phyloP scores from a whole-genome alignment of 805 yeast species.

The Tetrapisispora arboricola region DNA sequence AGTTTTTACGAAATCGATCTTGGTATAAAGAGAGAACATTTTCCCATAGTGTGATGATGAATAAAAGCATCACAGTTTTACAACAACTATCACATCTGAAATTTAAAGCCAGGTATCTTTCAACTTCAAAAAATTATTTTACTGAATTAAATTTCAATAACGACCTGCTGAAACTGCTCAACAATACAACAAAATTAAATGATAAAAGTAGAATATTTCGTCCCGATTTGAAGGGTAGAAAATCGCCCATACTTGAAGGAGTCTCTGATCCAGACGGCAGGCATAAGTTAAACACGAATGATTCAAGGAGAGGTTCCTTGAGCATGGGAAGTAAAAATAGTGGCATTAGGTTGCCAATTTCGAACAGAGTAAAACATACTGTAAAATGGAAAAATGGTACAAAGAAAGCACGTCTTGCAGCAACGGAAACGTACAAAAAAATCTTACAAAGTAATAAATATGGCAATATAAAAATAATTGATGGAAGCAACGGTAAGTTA shows the following conservation, averaged over 20 bases:
- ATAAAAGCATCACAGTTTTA: no score
- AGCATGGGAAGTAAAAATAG: background rate
- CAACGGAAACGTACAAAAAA: slow-evolving; percentile 13
- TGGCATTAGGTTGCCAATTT: background rate
- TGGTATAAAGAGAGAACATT: no score
- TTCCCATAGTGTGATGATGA: no score
- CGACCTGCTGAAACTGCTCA: background rate
- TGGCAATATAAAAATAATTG: slow-evolving; percentile 19
- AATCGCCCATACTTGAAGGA: background rate
- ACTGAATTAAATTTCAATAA: background rate
- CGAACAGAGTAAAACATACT: slow-evolving; percentile 6
- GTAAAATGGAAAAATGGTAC: slow-evolving; percentile 25
- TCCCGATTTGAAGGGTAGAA: background rate
- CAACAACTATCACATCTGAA: no score
- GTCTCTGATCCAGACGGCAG: background rate
- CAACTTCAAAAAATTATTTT: no score
- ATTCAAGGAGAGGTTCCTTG: no score
- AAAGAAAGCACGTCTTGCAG: slow-evolving; percentile 24
- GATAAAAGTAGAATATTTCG: background rate
- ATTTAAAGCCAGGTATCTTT: no score
- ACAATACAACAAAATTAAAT: background rate
- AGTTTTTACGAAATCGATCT: no score
- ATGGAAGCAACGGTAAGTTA: slow-evolving; percentile 14
- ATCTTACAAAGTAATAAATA: slow-evolving; percentile 16
- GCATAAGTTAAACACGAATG: no score